Conservation (phyloP, 2,329 filamentous ascomycete species). For the Colletotrichum sp. region DNA sequence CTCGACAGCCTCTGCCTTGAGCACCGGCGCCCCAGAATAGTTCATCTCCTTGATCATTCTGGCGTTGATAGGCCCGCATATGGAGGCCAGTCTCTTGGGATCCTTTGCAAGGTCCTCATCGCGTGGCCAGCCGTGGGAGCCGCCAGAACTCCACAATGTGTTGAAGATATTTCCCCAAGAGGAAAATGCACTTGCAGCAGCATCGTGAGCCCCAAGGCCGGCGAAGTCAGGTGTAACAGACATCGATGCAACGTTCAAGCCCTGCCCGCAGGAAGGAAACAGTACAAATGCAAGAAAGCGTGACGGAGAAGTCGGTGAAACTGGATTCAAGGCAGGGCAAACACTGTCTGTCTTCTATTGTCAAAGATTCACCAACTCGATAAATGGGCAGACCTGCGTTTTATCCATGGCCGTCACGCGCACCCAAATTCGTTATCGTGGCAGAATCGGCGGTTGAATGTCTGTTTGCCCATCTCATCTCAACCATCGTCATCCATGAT, state of each 20-base stretch:
- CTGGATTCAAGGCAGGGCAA: neutral
- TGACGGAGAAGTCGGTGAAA: constrained; percentile 7
- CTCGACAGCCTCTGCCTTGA: constrained; percentile 20
- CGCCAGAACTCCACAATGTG: constrained; percentile 1
- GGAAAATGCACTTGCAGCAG: neutral
- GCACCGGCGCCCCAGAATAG: constrained; percentile 18
- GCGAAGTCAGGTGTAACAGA: neutral
- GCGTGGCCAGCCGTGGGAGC: neutral
- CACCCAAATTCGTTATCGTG: neutral
- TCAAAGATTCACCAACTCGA: neutral
- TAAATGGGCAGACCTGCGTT: neutral
- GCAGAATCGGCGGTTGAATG: neutral
- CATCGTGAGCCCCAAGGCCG: neutral
- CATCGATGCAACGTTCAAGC: neutral
- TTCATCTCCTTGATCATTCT: constrained; percentile 10
- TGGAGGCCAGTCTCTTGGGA: neutral
- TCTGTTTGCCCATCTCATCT: neutral
- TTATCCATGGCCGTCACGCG: neutral
- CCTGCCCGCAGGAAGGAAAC: neutral
- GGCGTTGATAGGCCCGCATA: constrained; percentile 6
- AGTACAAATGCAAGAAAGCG: neutral
- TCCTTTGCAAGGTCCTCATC: constrained; percentile 11
- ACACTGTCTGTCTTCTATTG: neutral
- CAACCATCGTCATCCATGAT: neutral
- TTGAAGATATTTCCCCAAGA: neutral